These are phyloP conservation scores for Volvox africanus DNA, from an alignment of 139 green algal genomes.

Conservation along the genomic window DNA sequence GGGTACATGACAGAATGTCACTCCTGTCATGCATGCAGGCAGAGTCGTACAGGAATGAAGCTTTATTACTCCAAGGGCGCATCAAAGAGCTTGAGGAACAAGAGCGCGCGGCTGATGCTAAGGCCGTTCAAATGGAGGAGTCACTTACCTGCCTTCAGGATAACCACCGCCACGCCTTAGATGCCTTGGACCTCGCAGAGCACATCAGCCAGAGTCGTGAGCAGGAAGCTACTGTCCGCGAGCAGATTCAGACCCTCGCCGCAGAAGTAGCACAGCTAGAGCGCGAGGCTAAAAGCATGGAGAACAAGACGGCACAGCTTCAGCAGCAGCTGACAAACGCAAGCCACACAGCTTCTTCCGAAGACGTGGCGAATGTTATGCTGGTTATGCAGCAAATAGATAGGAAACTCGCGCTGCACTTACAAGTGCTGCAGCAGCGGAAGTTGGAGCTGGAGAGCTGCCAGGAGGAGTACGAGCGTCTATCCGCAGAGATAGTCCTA, in stretches of 20 bases:
- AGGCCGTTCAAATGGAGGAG: not conserved
- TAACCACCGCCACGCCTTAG: slow-evolving; percentile 9
- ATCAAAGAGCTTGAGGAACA: slow-evolving; percentile 31
- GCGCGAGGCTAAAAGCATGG: not conserved
- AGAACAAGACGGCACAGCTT: slow-evolving; percentile 32
- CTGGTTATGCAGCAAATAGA: slow-evolving; percentile 20
- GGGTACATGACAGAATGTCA: too few relatives aligned
- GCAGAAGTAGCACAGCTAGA: not conserved
- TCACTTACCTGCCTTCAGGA: not conserved
- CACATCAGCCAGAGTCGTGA: not conserved
- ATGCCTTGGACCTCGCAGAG: slow-evolving; percentile 1
- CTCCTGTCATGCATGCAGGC: too few relatives aligned
- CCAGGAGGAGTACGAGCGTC: not conserved
- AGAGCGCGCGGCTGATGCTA: not conserved
- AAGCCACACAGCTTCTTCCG: not conserved
- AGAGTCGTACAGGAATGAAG: slow-evolving; percentile 29
- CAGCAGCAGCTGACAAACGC: slow-evolving; percentile 31
- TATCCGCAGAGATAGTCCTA: not conserved
- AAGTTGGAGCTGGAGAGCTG: not conserved
- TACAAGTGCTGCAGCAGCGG: not conserved
- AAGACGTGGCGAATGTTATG: slow-evolving; percentile 40
- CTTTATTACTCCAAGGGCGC: not conserved
- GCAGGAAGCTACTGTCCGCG: not conserved
- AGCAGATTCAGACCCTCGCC: not conserved
- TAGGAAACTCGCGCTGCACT: not conserved